phyloP scores from a whole-genome alignment of 805 yeast species.

The Ogataea pignaliae region DNA sequence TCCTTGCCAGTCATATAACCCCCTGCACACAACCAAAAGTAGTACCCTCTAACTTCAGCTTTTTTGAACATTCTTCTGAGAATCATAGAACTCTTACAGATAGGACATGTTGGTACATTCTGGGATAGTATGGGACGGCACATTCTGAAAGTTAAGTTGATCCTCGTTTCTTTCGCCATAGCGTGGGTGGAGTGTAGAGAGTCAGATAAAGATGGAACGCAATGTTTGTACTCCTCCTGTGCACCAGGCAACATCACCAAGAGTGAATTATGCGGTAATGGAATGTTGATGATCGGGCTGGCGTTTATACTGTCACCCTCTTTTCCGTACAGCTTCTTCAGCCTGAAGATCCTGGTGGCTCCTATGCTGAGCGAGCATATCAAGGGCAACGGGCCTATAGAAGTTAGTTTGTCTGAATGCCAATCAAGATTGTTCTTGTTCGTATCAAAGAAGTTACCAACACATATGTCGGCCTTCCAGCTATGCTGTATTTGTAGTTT shows the following conservation, averaged over 20 bases:
- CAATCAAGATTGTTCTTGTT: slow-evolving; percentile 55
- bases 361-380: slow-evolving; percentile 71
- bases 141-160: slow-evolving; percentile 64
- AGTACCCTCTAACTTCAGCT: slow-evolving; percentile 45
- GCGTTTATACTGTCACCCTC: slow-evolving; percentile 13
- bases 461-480: slow-evolving; percentile 54
- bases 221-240: slow-evolving; percentile 71
- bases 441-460: slow-evolving; percentile 52
- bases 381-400: slow-evolving; percentile 66
- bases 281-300: slow-evolving; percentile 43
- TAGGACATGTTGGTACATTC: slow-evolving; percentile 39
- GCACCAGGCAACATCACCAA: slow-evolving; percentile 75
- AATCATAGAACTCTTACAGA: slow-evolving; percentile 41
- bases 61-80: slow-evolving; percentile 52
- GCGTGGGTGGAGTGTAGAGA: slow-evolving; percentile 39
- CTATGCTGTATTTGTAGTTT: slow-evolving; percentile 35
- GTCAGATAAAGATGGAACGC: slow-evolving; percentile 44
- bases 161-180: slow-evolving; percentile 45
- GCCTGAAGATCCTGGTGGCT: slow-evolving; percentile 60
- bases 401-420: slow-evolving; percentile 72
- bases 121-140: slow-evolving; percentile 36
- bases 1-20: slow-evolving; percentile 37
- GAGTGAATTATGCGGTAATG: slow-evolving; percentile 67
- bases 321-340: slow-evolving; percentile 37
- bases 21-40: slow-evolving; percentile 63